Conservation (phyloP, 83 land plant species). For the Larix sibirica region DNA sequence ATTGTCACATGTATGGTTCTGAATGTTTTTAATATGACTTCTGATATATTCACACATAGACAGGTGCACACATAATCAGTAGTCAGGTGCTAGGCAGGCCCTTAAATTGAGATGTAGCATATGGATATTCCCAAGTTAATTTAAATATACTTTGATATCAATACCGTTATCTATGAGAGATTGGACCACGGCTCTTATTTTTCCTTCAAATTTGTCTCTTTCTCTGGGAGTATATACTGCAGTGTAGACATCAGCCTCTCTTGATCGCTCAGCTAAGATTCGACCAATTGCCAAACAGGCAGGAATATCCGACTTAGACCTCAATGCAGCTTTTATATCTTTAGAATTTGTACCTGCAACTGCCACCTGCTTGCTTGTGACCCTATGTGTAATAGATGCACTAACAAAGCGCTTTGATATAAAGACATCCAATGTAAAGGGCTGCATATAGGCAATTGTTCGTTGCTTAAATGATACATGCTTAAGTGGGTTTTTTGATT, state of each 20-base stretch:
- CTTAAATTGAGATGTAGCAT: background rate
- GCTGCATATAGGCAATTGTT: slow-evolving; percentile 73
- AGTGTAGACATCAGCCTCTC: slow-evolving; percentile 86
- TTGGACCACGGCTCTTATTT: slow-evolving; percentile 76
- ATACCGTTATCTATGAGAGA: slow-evolving; percentile 82
- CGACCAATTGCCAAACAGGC: slow-evolving; percentile 77
- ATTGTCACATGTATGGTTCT: background rate
- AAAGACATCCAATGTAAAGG: slow-evolving; percentile 79
- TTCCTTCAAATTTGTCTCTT: slow-evolving; percentile 81
- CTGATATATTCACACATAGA: background rate
- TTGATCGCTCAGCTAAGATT: slow-evolving; percentile 72
- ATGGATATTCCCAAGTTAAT: slow-evolving; percentile 7
- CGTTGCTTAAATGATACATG: slow-evolving; percentile 80
- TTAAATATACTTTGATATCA: slow-evolving; percentile 60
- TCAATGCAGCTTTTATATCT: slow-evolving; percentile 65
- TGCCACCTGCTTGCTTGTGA: slow-evolving; percentile 80
- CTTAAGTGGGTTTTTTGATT: slow-evolving; percentile 63
- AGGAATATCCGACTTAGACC: slow-evolving; percentile 71
- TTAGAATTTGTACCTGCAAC: slow-evolving; percentile 86
- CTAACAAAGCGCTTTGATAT: slow-evolving; percentile 81
- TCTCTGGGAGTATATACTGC: slow-evolving; percentile 74
- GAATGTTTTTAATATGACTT: background rate
- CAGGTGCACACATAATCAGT: background rate
- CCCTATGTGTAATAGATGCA: slow-evolving; percentile 80
- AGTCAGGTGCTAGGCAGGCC: background rate